phyloP scores from a whole-genome alignment of 441 rosid species.

The Corymbia calophylla region DNA sequence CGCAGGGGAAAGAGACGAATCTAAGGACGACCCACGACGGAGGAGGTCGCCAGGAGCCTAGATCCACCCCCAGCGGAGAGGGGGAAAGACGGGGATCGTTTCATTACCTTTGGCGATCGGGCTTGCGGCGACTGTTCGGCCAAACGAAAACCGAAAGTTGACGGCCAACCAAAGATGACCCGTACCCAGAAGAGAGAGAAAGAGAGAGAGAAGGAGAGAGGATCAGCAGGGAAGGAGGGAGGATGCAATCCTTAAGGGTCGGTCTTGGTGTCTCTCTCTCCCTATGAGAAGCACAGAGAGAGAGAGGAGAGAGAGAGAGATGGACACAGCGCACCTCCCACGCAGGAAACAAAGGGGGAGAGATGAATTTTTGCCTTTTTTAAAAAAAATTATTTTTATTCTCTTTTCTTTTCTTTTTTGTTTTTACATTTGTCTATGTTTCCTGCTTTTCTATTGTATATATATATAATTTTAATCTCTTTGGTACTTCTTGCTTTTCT shows the following conservation, averaged over 20 bases:
- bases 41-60: neutral
- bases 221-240: neutral
- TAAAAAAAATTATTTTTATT: too few species aligned
- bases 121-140: neutral
- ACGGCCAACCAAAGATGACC: neutral
- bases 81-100: neutral
- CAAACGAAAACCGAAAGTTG: neutral
- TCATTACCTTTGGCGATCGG: neutral
- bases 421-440: neutral
- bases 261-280: neutral
- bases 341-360: conserved; percentile 7
- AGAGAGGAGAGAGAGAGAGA: neutral
- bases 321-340: conserved; percentile 16
- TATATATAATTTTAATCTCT: neutral
- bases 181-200: neutral
- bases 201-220: neutral
- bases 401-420: neutral
- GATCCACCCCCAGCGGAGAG: neutral
- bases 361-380: neutral
- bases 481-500: neutral
- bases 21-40: neutral
- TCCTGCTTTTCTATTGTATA: neutral
- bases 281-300: neutral
- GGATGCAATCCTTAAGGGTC: neutral
- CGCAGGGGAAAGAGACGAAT: neutral